phyloP scores from a whole-genome alignment of 805 yeast genomes.

The Metschnikowia baotianmanensis region DNA sequence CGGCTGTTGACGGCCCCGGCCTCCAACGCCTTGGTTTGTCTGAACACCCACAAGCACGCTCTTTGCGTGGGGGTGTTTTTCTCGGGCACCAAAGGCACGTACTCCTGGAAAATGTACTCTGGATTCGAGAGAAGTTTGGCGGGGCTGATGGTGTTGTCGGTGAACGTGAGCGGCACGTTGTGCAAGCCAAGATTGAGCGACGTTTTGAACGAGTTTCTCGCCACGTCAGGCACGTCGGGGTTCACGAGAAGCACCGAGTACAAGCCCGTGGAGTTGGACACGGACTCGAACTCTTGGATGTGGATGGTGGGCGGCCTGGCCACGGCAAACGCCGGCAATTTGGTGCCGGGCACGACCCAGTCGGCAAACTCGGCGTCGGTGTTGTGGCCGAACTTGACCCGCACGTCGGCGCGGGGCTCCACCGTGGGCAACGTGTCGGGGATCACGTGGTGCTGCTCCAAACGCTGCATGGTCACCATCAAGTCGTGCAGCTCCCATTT shows the following conservation, averaged over 20 bases:
- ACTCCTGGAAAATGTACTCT: slow-evolving; percentile 44
- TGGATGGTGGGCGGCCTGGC: slow-evolving; percentile 72
- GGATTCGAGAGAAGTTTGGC: slow-evolving; percentile 38
- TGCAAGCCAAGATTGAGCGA: slow-evolving; percentile 74
- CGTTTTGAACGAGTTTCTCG: slow-evolving; percentile 64
- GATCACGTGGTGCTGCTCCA: slow-evolving; percentile 78
- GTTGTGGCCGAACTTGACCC: slow-evolving; percentile 71
- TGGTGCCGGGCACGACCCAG: slow-evolving; percentile 77
- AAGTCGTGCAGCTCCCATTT: slow-evolving; percentile 71
- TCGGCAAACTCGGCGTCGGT: slow-evolving; percentile 50
- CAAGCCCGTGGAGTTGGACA: slow-evolving; percentile 42
- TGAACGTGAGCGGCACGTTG: slow-evolving; percentile 60
- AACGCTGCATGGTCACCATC: slow-evolving; percentile 86
- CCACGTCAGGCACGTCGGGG: slow-evolving; percentile 86
- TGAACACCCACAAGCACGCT: slow-evolving; percentile 85
- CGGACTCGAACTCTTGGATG: slow-evolving; percentile 65
- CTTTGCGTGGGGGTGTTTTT: slow-evolving; percentile 83
- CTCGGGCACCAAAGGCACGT: slow-evolving; percentile 84
- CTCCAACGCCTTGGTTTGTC: slow-evolving; percentile 46
- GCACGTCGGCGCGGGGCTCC: slow-evolving; percentile 74
- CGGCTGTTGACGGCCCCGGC: slow-evolving; percentile 34
- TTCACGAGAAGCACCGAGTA: slow-evolving; percentile 83
- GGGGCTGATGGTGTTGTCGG: slow-evolving; percentile 54
- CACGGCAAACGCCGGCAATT: slow-evolving; percentile 72
- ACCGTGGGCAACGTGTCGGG: slow-evolving; percentile 95